A percentile compares a stretch with the other conserved stretches of the same genome.
Evolutionary conservation across 2,329 filamentous ascomycete species (phyloP).

Genomic region (Pseudopithomyces chartarum): DNA sequence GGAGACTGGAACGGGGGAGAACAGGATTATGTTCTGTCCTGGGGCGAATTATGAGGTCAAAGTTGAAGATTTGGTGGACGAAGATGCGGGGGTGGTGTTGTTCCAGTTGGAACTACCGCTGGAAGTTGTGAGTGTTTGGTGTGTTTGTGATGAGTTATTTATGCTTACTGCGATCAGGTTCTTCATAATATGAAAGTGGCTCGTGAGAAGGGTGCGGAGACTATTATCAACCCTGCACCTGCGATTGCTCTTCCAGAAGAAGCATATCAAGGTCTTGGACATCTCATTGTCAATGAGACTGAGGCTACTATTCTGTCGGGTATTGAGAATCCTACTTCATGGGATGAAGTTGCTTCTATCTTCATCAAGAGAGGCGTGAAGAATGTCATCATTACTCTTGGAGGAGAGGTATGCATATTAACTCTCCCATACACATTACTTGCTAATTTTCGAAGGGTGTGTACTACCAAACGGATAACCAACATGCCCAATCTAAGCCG

Average conservation of each 20-base stretch:
- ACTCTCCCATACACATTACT: conserved; percentile 2
- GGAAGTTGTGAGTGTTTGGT: conserved; percentile 37
- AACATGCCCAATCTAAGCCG: conserved; percentile 49
- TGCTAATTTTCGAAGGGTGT: conserved; percentile 42
- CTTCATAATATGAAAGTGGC: conserved; percentile 44
- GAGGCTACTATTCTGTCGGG: conserved; percentile 78
- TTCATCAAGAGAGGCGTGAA: conserved; percentile 74
- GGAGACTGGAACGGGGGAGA: conserved; percentile 54
- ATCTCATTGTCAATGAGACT: conserved; percentile 89
- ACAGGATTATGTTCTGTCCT: conserved; percentile 54
- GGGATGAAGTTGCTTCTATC: conserved; percentile 40
- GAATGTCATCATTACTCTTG: conserved; percentile 84
- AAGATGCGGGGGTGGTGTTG: conserved; percentile 49
- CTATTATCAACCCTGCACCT: conserved; percentile 82
- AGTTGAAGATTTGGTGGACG: conserved; percentile 44
- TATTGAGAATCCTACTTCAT: conserved; percentile 40
- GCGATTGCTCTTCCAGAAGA: conserved; percentile 70
- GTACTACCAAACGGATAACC: conserved; percentile 51
- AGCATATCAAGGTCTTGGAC: conserved; percentile 70
- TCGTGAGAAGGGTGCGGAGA: conserved; percentile 46
- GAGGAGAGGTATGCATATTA: conserved; percentile 64
- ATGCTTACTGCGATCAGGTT: conserved; percentile 22
- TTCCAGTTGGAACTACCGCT: conserved; percentile 56
- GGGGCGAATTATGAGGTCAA: conserved; percentile 53
- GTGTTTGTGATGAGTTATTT: not conserved